Base-by-base conservation (phyloP, 1,284 basidiomycete species). In the Trichosporon coremiiforme region DNA sequence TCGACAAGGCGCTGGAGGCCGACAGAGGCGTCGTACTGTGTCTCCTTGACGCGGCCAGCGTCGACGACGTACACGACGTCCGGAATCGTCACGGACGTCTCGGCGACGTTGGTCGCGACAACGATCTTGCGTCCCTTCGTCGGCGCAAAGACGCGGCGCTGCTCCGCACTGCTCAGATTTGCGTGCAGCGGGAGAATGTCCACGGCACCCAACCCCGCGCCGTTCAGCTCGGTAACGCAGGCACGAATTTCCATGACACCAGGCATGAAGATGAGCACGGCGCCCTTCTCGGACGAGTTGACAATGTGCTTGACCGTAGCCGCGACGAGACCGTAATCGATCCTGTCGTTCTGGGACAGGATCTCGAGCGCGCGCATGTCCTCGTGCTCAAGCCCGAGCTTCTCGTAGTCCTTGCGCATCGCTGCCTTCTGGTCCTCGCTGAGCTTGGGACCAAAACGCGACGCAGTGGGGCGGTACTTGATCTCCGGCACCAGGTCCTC, bases 31-130 rank as follows among this genome's bases (percentile, higher is more conserved):
- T 95, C 93, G 79, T 91, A 95, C 71, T 88, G 88, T 3, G 88
- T 94, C 84, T 97, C 94, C 83, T 97, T 97, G 78, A 94, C 93
- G 79, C 90, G 91, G 1, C 95, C 95, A 0, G 89, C 85, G 75
- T 95, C 93, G 50, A 96, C 87, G 17, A 95, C 93, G 76, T 91
- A 93, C 36, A 92, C 86, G 33, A 95, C 88, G 75, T 95, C 94
- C 75, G 95, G 91, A 73, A 98, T 96, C 0, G 95, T 98, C 73
- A 98, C 94, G 4, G 92, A 95, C 0, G 95, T 97, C 88, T 97
- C 85, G 60, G 80, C 75, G 31, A 98, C 92, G 76, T 97, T 97
- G 8, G 95, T 97, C 0, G 94, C 88, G 0, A 90, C 92, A 38
- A 98, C 90, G 57, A 97, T 88, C 82, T 97, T 98, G 86, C 94